Conservation (phyloP, 1,284 basidiomycete genomes). For the Heterobasidion irregulare region DNA sequence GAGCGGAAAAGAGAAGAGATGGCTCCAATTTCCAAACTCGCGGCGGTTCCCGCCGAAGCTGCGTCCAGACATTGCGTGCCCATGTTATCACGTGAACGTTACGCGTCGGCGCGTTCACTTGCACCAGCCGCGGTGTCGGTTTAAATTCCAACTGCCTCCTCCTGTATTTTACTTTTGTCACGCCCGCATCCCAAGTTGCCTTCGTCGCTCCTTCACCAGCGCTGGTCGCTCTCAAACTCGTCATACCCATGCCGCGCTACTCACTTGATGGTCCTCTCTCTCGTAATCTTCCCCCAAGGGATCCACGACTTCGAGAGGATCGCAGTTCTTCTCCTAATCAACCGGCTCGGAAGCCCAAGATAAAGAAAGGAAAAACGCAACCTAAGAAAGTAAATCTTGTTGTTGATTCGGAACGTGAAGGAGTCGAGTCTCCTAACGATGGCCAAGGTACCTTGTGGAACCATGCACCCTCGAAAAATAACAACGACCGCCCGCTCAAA, state of each 20-base stretch:
- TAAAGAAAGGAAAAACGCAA: background rate
- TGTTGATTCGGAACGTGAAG: background rate
- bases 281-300: background rate
- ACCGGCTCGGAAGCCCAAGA: background rate
- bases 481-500: constrained; percentile 12
- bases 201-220: background rate
- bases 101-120: background rate
- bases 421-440: background rate
- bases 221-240: constrained; percentile 1
- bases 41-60: too few relatives aligned
- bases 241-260: background rate
- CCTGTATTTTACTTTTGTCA: background rate
- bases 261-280: background rate
- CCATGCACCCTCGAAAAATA: constrained; percentile 15
- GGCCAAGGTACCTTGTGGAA: constrained; percentile 1
- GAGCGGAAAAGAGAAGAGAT: background rate
- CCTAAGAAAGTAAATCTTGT: background rate
- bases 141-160: background rate
- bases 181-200: background rate
- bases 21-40: background rate
- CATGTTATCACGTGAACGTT: background rate
- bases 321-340: background rate
- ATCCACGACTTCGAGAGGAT: background rate
- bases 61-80: background rate
- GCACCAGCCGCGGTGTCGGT: background rate